Base-by-base conservation (phyloP, 768 basidiomycete genomes). In the Trametes cubensis region DNA sequence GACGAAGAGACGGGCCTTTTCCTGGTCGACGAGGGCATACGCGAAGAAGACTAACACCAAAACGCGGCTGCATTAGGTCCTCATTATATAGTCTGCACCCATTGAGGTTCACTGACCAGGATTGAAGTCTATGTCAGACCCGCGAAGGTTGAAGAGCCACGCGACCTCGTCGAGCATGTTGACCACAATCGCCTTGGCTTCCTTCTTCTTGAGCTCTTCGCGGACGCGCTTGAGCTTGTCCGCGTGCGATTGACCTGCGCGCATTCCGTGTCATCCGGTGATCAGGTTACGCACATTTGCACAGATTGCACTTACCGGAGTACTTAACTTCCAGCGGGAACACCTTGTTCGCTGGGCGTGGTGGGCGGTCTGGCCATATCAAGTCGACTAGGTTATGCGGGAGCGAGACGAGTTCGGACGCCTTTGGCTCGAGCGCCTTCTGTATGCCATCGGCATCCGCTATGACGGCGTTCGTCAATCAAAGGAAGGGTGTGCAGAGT, bases 111-210 rank as follows among this genome's bases (percentile, higher is more conserved):
- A 47, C 67, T 34, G 64, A 81, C 86, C 85, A 4, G 88, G 88
- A 63, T 97, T 98, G 76, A 83, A 98, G 38, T 87, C 87, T 69
- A 98, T 95, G 71, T 98, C 96, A 2, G 87, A 84, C 1, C 95
- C 95, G 63, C 96, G 87, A 34, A 99, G 79, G 73, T 98, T 95
- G 77, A 94, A 92, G 41, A 95, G 71, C 94, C 94, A 98, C 0
- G 94, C 94, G 52, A 96, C 86, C 72, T 98, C 96, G 73, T 98
- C 96, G 21, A 98, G 83, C 81, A 89, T 87, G n/a, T 82, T 89
- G 4, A 98, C 83, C 1, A 96, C 87, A 44, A 92, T 73, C 1
- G 90, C 94, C 65, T 86, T 82, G n/a, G 76, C 77, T 21, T 85
- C 82, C 68, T 85, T 81, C 77, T 85, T 85, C 58, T 71, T 68